Base-by-base conservation (phyloP, 768 basidiomycete species). In the Termitomyces sp. region DNA sequence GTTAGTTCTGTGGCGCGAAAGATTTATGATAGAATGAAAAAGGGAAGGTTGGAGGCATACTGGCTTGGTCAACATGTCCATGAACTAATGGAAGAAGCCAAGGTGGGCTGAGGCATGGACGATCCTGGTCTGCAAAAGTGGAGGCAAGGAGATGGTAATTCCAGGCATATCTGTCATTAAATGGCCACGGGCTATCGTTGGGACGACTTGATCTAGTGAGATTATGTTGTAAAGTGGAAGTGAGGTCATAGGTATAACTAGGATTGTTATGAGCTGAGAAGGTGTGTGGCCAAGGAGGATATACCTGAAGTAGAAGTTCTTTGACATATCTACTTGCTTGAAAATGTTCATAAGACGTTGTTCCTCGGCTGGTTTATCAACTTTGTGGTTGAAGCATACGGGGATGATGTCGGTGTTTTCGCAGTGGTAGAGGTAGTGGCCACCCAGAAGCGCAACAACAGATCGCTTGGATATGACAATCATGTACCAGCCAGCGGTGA, bases 11-110 rank as follows among this genome's bases (percentile, higher is more conserved):
- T 12, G 16, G 29, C 6, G 29, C 23, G 11, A 18, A 11, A 32
- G 22, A 5, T 53, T 38, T 25, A 36, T 20, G 5, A 15, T 27
- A 47, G 18, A 7, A n/a, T 22, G 3, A 6, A 50, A 57, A 42
- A 49, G 18, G 38, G 43, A 35, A 31, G 5, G 23, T 20, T 6
- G 12, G n/a, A 46, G n/a, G 59, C 94, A 63, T 59, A 97, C 96
- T 98, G 29, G 96, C 94, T 84, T 99, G 97, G 64, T 98, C 96
- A 12, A 98, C 91, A 65, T 96, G 95, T 0, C 97, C 97, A 58
- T 98, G 93, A 0, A 98, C 86, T 49, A 99, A 74, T 0, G 97
- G 93, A 13, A 97, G 70, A 6, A 98, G 76, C 96, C 96, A 99
- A 49, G 87, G 78, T 29, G 88, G 82, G 33, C 79, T 81, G 5